Conservation (phyloP, 371 early-diverging fungal species). For the Mortierella sp. region DNA sequence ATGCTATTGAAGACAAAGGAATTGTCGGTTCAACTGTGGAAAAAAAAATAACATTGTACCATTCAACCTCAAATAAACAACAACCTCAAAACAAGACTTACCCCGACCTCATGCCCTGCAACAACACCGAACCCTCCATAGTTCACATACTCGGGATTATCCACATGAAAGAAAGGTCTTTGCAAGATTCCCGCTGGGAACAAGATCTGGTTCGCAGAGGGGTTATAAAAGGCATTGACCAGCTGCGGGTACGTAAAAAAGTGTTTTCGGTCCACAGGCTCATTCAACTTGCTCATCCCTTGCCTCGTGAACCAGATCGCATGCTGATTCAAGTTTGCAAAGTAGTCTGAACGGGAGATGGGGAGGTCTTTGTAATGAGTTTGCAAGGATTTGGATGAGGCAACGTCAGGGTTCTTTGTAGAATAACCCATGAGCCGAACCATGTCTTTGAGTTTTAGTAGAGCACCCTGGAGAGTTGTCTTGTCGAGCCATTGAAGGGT, state of each 20-base stretch:
- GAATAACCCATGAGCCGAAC: background rate
- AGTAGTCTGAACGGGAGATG: background rate
- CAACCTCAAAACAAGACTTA: conserved; percentile 28
- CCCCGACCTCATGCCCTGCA: conserved; percentile 74
- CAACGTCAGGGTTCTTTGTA: background rate
- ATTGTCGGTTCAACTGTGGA: background rate
- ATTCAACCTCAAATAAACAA: background rate
- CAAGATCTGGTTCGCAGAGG: conserved; percentile 66
- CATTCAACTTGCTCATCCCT: conserved; percentile 5
- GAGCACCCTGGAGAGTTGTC: background rate
- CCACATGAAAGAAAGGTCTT: conserved; percentile 61
- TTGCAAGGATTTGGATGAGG: background rate
- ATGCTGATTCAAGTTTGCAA: background rate
- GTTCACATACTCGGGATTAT: conserved; percentile 65
- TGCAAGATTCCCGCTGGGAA: conserved; percentile 73
- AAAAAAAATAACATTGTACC: background rate
- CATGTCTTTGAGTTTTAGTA: background rate
- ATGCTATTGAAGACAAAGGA: background rate
- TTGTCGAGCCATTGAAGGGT: background rate
- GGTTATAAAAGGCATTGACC: conserved; percentile 73
- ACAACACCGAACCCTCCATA: conserved; percentile 74
- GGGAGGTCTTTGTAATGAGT: background rate
- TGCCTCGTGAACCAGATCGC: background rate
- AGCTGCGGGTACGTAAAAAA: conserved; percentile 65
- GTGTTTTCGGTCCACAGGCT: conserved; percentile 54